Evolutionary conservation across 495 filamentous ascomycete genomes (phyloP).

Genomic region (Ascodesmis nigricans): DNA sequence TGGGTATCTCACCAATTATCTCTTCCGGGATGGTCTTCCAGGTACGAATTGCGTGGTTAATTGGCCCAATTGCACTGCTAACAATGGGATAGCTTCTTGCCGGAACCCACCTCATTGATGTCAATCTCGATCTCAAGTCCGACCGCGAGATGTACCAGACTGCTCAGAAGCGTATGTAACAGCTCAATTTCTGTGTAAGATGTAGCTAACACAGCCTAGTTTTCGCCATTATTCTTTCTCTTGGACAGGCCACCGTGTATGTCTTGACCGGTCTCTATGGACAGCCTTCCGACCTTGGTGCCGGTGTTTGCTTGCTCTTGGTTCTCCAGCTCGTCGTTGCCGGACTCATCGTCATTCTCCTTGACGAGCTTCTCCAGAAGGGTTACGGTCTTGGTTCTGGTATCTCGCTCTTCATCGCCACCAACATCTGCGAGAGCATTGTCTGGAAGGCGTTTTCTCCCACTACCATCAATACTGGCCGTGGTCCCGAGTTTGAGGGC

Average conservation of each 20-base stretch:
- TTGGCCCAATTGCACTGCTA: neutral
- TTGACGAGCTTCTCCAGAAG: constrained; percentile 98
- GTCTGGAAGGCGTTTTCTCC: constrained; percentile 99
- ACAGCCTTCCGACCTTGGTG: constrained; percentile 82
- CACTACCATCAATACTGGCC: constrained; percentile 97
- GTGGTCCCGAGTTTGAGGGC: constrained; percentile 97
- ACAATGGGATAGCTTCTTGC: constrained; percentile 49
- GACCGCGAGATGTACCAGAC: constrained; percentile 99
- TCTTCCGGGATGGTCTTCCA: constrained; percentile 99
- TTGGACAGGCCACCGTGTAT: constrained; percentile 89
- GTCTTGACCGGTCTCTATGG: constrained; percentile 97
- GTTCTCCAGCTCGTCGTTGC: constrained; percentile 93
- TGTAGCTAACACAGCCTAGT: constrained; percentile 23
- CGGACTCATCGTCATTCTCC: constrained; percentile 93
- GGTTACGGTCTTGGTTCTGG: constrained; percentile 95
- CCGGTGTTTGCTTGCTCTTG: constrained; percentile 90
- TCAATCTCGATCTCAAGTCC: constrained; percentile 97
- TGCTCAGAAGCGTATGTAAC: constrained; percentile 55
- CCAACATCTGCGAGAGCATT: constrained; percentile 99
- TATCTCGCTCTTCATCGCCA: constrained; percentile 98
- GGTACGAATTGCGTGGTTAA: constrained; percentile 27
- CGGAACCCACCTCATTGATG: constrained; percentile 98
- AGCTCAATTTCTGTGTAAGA: neutral
- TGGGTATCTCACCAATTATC: constrained; percentile 98
- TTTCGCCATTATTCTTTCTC: constrained; percentile 91